Evolutionary conservation across 225 moss, liverwort and hornwort species (phyloP).

Genomic region (Sphagnum tenellum): DNA sequence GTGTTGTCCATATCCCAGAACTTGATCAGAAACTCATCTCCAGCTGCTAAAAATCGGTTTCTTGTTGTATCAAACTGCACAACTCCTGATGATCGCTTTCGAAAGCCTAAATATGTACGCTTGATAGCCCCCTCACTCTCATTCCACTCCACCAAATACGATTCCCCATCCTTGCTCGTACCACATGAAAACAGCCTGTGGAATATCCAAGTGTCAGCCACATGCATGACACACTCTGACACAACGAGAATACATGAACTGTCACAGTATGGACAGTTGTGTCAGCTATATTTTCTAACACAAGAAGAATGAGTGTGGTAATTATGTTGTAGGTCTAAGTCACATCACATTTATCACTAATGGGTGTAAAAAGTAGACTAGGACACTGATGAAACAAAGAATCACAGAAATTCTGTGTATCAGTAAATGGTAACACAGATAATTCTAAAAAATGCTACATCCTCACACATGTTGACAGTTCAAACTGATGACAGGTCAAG

Average conservation of each 20-base stretch:
- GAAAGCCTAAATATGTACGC: constrained; percentile 91
- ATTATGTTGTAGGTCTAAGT: too few relatives aligned
- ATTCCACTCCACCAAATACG: constrained; percentile 95
- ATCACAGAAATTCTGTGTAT: background rate
- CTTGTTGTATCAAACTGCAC: constrained; percentile 98
- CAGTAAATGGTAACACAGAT: too few relatives aligned
- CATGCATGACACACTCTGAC: too few relatives aligned
- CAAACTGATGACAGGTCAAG: too few relatives aligned
- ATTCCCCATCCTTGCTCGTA: constrained; percentile 97
- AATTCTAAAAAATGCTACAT: too few relatives aligned
- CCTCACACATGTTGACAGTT: too few relatives aligned
- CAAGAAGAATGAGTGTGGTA: too few relatives aligned
- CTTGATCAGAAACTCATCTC: constrained; percentile 94
- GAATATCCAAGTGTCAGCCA: background rate
- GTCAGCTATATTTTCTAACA: too few relatives aligned
- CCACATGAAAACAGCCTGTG: constrained; percentile 93
- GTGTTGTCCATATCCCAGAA: constrained; percentile 99
- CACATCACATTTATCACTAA: too few relatives aligned
- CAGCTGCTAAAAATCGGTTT: constrained; percentile 90
- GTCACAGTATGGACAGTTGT: too few relatives aligned
- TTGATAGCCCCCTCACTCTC: constrained; percentile 99
- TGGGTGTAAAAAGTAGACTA: background rate
- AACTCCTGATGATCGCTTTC: constrained; percentile 92
- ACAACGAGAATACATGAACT: too few relatives aligned
- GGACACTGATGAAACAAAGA: background rate